Conservation (phyloP, 805 yeast species). For the Spathaspora boniae region DNA sequence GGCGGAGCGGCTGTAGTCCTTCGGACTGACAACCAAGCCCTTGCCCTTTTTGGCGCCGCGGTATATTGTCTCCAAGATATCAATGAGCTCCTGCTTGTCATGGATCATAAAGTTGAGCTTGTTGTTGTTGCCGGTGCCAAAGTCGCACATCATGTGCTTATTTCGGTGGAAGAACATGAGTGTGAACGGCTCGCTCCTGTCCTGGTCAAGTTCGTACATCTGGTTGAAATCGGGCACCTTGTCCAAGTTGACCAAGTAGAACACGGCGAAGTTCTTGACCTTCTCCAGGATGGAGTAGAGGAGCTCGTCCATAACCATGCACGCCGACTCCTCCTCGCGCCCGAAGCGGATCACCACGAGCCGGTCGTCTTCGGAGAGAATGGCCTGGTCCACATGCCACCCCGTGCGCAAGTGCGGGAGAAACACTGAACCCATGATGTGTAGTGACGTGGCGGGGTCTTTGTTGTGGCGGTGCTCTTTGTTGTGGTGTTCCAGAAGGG, state of each 20-base stretch:
- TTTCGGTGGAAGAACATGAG: slow-evolving; percentile 92
- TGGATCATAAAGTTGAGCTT: slow-evolving; percentile 75
- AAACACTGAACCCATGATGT: slow-evolving; percentile 82
- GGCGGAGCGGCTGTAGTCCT: slow-evolving; percentile 48
- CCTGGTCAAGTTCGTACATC: slow-evolving; percentile 74
- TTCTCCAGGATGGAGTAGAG: slow-evolving; percentile 76
- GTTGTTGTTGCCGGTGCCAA: slow-evolving; percentile 97
- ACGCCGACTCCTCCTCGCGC: slow-evolving; percentile 65
- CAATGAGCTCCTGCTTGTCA: slow-evolving; percentile 86
- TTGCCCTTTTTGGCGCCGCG: slow-evolving; percentile 91
- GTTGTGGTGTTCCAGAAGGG: neutral
- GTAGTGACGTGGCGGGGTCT: neutral
- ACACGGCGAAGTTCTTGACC: slow-evolving; percentile 80
- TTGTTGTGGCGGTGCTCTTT: too few relatives aligned
- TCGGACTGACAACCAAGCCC: slow-evolving; percentile 85
- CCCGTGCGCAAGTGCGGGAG: slow-evolving; percentile 79
- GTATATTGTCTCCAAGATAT: slow-evolving; percentile 83
- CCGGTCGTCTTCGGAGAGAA: slow-evolving; percentile 83
- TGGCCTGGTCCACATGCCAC: slow-evolving; percentile 98
- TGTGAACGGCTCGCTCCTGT: slow-evolving; percentile 66
- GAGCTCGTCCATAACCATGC: slow-evolving; percentile 89
- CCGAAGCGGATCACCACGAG: slow-evolving; percentile 90
- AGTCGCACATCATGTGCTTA: slow-evolving; percentile 97
- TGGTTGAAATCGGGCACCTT: slow-evolving; percentile 85
- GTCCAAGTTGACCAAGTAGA: slow-evolving; percentile 85